Base-by-base conservation (phyloP, 2,329 filamentous ascomycete genomes). In the Calcarisporium arbuscula region DNA sequence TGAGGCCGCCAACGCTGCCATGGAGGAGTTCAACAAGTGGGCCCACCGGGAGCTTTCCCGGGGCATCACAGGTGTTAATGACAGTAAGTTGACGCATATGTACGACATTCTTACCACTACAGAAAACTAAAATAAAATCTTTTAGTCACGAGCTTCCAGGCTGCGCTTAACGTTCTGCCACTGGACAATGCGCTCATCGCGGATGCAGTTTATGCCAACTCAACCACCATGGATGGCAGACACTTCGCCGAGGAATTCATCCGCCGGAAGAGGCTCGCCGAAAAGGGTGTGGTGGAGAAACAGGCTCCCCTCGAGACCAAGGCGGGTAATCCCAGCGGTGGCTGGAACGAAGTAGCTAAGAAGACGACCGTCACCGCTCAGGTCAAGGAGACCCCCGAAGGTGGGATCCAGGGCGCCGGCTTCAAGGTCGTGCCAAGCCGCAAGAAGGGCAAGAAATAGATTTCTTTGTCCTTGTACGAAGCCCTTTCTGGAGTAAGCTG, bases 301-400 rank as follows among this genome's bases (percentile, higher is more conserved):
- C 76, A 84, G 35, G 70, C 77, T 12, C 68, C 74, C 30, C 70
- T 64, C 32, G 72, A 77, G 4, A 70, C 67, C 42, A 53, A 70
- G 52, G 37, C 59, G 49, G 41, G 66, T 58, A 44, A 61, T 32
- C 52, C 62, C 18, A 65, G 70, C 18, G 80, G 85, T 36, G 90
- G 90, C 15, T 98, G 92, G 92, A 95, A 74, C 49, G 92, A 96
- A 64, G 92, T 98, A 34, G 92, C 92, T 2, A 96, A 96, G 80
- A 95, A 95, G 71, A 83, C 84, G 31, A 64, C 67, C 36, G 56
- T 57, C 31, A 44, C 41, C 33, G 39, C 40, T 25, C 47, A 49
- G 34, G 36, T 42, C 32, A 68, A 67, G 41, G 71, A 72, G 20
- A 64, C 48, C 56, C 57, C 55, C 58, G 51, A 61, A 48, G 51